These are phyloP conservation scores for Phaeosphaeria sp. DNA, from an alignment of 2,329 filamentous ascomycete genomes.

Conservation along the genomic window DNA sequence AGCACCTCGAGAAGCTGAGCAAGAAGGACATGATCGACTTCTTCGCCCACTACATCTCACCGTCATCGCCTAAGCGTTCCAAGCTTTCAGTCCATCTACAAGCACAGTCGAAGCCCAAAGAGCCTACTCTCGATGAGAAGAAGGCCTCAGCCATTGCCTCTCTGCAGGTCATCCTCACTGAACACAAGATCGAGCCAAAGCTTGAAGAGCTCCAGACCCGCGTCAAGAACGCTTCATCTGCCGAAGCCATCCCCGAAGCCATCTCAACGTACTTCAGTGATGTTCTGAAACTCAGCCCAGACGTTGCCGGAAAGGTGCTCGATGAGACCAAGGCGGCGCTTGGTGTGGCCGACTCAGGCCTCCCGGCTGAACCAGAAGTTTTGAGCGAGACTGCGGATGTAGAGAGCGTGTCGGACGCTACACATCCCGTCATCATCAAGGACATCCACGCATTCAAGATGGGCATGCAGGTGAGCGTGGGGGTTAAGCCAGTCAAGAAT, in stretches of 20 bases:
- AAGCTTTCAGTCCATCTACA: conserved; percentile 85
- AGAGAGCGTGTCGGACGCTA: conserved; percentile 32
- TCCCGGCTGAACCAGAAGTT: conserved; percentile 53
- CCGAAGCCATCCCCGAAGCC: conserved; percentile 57
- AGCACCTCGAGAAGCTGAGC: conserved; percentile 73
- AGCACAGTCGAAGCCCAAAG: conserved; percentile 67
- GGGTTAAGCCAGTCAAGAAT: conserved; percentile 75
- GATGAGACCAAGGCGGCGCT: conserved; percentile 59
- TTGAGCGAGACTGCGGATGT: conserved; percentile 27
- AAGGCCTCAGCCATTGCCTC: conserved; percentile 44
- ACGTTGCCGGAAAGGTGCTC: conserved; percentile 58
- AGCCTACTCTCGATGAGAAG: conserved; percentile 50
- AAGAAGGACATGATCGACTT: conserved; percentile 83
- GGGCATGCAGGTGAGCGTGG: conserved; percentile 73
- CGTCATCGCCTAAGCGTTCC: conserved; percentile 74
- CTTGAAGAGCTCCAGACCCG: conserved; percentile 50
- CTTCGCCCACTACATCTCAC: conserved; percentile 77
- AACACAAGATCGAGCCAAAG: conserved; percentile 56
- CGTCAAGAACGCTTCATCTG: conserved; percentile 56
- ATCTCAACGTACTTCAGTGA: conserved; percentile 57
- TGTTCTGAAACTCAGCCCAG: conserved; percentile 55
- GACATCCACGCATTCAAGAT: conserved; percentile 85
- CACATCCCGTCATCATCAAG: conserved; percentile 67
- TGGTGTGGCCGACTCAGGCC: conserved; percentile 39
- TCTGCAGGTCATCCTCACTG: conserved; percentile 54